Evolutionary conservation across 148 eudicot genomes (phyloP), one percentile per base, ranked within the genome.

Genomic region (Vaccinium darrowii): DNA sequence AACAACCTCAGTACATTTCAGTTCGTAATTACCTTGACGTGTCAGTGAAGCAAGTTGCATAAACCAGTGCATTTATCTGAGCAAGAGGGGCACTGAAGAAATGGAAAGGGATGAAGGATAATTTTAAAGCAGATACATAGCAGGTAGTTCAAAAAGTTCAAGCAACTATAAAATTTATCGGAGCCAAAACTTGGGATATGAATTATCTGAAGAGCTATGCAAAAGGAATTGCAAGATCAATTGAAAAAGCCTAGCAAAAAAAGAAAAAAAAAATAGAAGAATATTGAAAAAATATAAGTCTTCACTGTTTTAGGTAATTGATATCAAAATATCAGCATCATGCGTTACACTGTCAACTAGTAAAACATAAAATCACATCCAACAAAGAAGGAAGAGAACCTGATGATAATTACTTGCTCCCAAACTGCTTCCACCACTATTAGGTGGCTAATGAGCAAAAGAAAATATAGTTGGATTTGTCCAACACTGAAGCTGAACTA

Each of bases 41-140:
- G 78, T 95, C 95, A 84, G 94, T 88, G 86, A 91, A 95, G 87
- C 95, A 93, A 78, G 95, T 93, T 36, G 98, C 99, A 90, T 90
- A 94, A 71, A 90, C 92, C 84, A 95, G 89, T 18, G 98, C 90
- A 90, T 92, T 92, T 78, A 93, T 90, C 86, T 93, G 90, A 88
- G 94, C 95, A 86, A 97, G 98, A n/a, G 98, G 91, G 77, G 95
- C 88, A 90, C 99, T 97, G 88, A 80, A 85, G 16, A 91, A 36
- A 30, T 3, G 52, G 81, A 33, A 47, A 54, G 52, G 36, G 63
- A 84, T 33, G 54, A 76, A 81, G 33, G 72, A 12, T 19, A 57
- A 7, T 33, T 13, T 74, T 16, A 4, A 23, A 51, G 19, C 23
- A 78, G 54, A 33, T 0, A 15, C 52, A 65, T 19, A 71, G 18